Percentiles rank a stretch among this genome's conserved stretches.
phyloP scores from a whole-genome alignment of 805 yeast species.

The Cyberlindnera saturnus region DNA sequence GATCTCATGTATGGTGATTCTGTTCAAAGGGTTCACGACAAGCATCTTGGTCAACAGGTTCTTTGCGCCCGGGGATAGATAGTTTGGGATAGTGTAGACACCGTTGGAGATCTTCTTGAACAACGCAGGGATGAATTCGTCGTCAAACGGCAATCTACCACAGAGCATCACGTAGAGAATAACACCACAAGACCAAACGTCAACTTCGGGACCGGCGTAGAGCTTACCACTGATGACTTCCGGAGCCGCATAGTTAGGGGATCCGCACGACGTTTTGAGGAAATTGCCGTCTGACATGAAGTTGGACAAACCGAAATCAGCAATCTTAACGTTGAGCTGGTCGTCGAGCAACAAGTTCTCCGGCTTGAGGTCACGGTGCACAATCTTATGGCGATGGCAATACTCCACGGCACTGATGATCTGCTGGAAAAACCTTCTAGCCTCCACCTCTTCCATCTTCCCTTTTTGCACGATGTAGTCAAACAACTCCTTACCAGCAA shows the following conservation, averaged over 20 bases:
- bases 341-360: constrained; percentile 89
- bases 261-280: constrained; percentile 90
- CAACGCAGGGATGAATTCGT: constrained; percentile 89
- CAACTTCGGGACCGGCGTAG: constrained; percentile 97
- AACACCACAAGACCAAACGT: constrained; percentile 97
- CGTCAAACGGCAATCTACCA: constrained; percentile 94
- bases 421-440: constrained; percentile 90
- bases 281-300: constrained; percentile 98
- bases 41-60: constrained; percentile 80
- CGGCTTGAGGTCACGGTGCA: constrained; percentile 94
- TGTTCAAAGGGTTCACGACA: constrained; percentile 88
- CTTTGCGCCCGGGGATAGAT: constrained; percentile 80
- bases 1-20: constrained; percentile 88
- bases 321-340: constrained; percentile 86
- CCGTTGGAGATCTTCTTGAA: constrained; percentile 92
- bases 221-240: constrained; percentile 92
- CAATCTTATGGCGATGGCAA: constrained; percentile 94
- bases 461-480: constrained; percentile 95
- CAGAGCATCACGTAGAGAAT: constrained; percentile 92
- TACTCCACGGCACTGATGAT: constrained; percentile 95
- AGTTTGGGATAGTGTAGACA: constrained; percentile 85
- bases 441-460: constrained; percentile 86
- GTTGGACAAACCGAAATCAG: constrained; percentile 91
- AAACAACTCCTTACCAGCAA: constrained; percentile 92
- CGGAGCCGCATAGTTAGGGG: constrained; percentile 97